Percentiles rank a stretch among this genome's conserved stretches.
Evolutionary conservation across 1,284 basidiomycete species (phyloP).

Genomic region (Microbotryum scabiosae): DNA sequence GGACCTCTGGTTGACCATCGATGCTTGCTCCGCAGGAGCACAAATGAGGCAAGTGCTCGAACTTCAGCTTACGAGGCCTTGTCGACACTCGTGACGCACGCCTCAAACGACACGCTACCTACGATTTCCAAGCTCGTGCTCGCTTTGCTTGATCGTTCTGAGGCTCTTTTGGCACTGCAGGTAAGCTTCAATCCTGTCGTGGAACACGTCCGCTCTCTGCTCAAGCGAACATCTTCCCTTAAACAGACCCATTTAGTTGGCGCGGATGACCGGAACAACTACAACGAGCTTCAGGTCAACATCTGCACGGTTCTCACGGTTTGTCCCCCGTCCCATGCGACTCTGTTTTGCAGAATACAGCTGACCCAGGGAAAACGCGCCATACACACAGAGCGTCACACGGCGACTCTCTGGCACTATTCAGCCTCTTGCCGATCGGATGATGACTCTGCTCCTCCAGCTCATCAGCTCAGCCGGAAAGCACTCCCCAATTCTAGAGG

Average conservation of each 20-base stretch:
- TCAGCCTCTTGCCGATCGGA: slow-evolving; percentile 79
- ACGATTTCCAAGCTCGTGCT: slow-evolving; percentile 77
- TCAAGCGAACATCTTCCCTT: neutral
- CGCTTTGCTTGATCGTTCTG: slow-evolving; percentile 77
- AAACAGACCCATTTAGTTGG: slow-evolving; percentile 83
- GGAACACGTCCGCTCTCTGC: neutral
- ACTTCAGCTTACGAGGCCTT: slow-evolving; percentile 96
- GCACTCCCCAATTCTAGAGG: slow-evolving; percentile 91
- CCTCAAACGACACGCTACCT: slow-evolving; percentile 68
- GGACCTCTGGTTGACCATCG: neutral
- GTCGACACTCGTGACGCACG: slow-evolving; percentile 71
- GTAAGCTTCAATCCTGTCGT: slow-evolving; percentile 40
- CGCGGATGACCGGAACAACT: slow-evolving; percentile 93
- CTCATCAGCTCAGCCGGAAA: slow-evolving; percentile 81
- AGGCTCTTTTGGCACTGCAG: slow-evolving; percentile 73
- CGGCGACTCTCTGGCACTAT: slow-evolving; percentile 77
- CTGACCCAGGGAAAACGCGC: neutral
- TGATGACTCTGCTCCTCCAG: slow-evolving; percentile 86
- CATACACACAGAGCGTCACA: slow-evolving; percentile 57
- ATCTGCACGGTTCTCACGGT: slow-evolving; percentile 84
- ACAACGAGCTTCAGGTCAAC: slow-evolving; percentile 96
- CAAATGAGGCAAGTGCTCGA: slow-evolving; percentile 86
- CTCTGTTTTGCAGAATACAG: too few species aligned
- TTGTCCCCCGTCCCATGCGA: slow-evolving; percentile 37
- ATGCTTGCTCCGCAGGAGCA: slow-evolving; percentile 47